Base-by-base conservation (phyloP, 2,329 filamentous ascomycete species). In the Penicillium crustosum region DNA sequence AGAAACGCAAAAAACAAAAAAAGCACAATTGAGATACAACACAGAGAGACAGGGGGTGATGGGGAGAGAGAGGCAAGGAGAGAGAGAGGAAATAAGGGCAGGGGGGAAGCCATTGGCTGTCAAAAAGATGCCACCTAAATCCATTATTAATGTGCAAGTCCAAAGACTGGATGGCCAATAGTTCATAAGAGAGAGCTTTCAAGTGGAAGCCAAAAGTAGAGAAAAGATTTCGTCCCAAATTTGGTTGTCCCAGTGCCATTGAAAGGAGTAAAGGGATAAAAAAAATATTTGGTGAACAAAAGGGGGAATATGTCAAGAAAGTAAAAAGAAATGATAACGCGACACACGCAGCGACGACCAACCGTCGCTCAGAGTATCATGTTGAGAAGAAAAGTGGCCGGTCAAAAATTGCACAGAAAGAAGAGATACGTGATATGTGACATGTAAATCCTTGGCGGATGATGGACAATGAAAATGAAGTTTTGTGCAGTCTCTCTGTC, bases 251-350 rank as follows among this genome's bases (percentile, higher is more conserved):
- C 53, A 61, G 45, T 62, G 62, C 56, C 64, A 60, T 63, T 53
- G 60, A 56, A 59, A 63, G 64, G 44, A 49, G 38, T 50, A 56
- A 57, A 57, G 41, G 50, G 42, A 53, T 43, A 58, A 60, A 61
- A 61, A 60, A 61, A 60, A 51, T 58, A 61, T 61, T 57, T 57
- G 58, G 50, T 62, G 51, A 70, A 73, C 71, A 67, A 63, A 67
- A 72, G 67, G 70, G 70, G 70, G 70, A 73, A 73, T 72, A 73
- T 68, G 62, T 67, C 64, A 63, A 64, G 61, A 62, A 63, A 58
- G n/a, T 62, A 61, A 61, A 59, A 68, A 64, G 59, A 42, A 35
- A 60, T 53, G 33, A 60, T 52, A 66, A 60, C 45, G 35, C 42
- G 57, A 67, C 58, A 66, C 58, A 60, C 31, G 52, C 49, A 59